phyloP scores from a whole-genome alignment of 164 flowering plant genomes.

The Warburgia ugandensis region DNA sequence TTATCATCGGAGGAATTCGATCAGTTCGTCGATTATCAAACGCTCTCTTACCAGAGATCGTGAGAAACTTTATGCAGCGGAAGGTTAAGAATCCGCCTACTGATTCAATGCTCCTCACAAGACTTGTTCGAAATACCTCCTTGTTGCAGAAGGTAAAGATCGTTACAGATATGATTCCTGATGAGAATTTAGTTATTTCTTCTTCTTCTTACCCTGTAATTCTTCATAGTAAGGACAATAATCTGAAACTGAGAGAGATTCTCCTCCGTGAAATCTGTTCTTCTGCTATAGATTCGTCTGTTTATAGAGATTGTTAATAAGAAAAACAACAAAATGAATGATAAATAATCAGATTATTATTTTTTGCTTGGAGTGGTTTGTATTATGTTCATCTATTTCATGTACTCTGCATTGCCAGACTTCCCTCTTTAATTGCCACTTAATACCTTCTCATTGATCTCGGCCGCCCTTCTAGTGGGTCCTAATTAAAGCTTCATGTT shows the following conservation, averaged over 20 bases:
- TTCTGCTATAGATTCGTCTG: slow-evolving; percentile 35
- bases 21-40: slow-evolving; percentile 54
- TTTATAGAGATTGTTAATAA: slow-evolving; percentile 59
- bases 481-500: too few relatives aligned
- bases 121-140: slow-evolving; percentile 26
- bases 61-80: slow-evolving; percentile 39
- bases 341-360: background rate
- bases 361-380: slow-evolving; percentile 1
- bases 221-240: slow-evolving; percentile 29
- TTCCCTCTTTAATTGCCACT: too few relatives aligned
- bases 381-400: too few relatives aligned
- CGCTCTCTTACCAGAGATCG: slow-evolving; percentile 60
- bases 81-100: slow-evolving; percentile 42
- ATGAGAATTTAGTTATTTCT: slow-evolving; percentile 25
- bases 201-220: background rate
- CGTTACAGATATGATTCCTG: slow-evolving; percentile 33
- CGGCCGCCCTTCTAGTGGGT: too few relatives aligned
- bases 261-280: slow-evolving; percentile 49
- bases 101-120: slow-evolving; percentile 56
- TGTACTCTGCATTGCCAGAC: too few relatives aligned
- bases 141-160: slow-evolving; percentile 28
- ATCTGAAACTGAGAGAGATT: slow-evolving; percentile 20
- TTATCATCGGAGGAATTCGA: slow-evolving; percentile 59
- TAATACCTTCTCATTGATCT: too few relatives aligned
- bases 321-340: background rate